Conservation (phyloP, 2,329 filamentous ascomycete genomes). For the Fusarium buxicola region DNA sequence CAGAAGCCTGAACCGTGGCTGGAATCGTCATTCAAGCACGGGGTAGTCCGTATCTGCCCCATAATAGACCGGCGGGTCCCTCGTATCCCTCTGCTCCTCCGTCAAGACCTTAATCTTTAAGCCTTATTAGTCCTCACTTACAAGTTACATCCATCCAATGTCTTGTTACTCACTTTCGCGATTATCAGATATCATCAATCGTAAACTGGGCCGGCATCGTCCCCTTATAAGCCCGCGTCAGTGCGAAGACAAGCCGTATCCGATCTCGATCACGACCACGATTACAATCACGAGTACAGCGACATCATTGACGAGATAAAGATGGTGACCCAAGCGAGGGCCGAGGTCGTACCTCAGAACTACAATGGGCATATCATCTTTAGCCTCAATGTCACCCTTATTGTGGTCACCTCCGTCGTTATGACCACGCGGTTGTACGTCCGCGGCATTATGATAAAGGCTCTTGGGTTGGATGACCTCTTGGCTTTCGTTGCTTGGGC, state of each 20-base stretch:
- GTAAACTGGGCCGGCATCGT: conserved; percentile 33
- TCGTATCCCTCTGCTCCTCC: too few species aligned
- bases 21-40: not conserved
- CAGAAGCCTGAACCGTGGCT: not conserved
- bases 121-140: too few species aligned
- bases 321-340: conserved; percentile 18
- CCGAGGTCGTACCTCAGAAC: not conserved
- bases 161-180: conserved; percentile 31
- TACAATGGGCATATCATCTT: conserved; percentile 26
- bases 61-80: not conserved
- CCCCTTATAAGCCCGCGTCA: conserved; percentile 9
- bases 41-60: not conserved
- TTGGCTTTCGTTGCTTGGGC: conserved; percentile 40
- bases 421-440: conserved; percentile 36
- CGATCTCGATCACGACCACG: conserved; percentile 35
- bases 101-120: too few species aligned
- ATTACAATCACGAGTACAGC: conserved; percentile 32
- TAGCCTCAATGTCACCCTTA: conserved; percentile 36
- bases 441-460: conserved; percentile 33
- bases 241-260: conserved; percentile 20
- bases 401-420: conserved; percentile 35
- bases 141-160: conserved; percentile 13
- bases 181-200: conserved; percentile 36
- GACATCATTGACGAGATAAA: conserved; percentile 14
- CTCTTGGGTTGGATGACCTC: conserved; percentile 38